Evolutionary conservation across 1,139 yeast genomes (phyloP).

Genomic region (Citeromyces siamensis): DNA sequence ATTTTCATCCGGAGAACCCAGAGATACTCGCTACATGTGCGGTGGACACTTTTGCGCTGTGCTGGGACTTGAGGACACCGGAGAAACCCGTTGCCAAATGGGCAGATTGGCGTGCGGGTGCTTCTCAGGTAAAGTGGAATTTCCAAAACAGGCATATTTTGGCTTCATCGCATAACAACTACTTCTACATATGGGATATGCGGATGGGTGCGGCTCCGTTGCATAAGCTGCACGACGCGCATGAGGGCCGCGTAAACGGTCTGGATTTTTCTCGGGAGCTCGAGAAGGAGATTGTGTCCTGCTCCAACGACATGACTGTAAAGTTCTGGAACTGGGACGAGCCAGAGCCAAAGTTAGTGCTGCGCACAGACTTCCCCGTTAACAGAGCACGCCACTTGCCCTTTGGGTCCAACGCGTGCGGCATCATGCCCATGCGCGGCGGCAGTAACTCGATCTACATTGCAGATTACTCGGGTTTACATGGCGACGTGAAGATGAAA

Average conservation of each 20-base stretch:
- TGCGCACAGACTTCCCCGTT: constrained; percentile 72
- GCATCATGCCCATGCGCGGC: constrained; percentile 83
- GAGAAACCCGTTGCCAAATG: constrained; percentile 58
- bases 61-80: constrained; percentile 88
- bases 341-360: constrained; percentile 40
- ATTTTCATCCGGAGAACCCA: constrained; percentile 81
- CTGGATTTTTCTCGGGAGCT: constrained; percentile 63
- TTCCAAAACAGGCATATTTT: constrained; percentile 59
- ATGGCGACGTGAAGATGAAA: constrained; percentile 28
- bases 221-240: constrained; percentile 49
- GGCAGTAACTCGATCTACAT: constrained; percentile 70
- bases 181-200: constrained; percentile 77
- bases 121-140: constrained; percentile 94
- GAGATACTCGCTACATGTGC: constrained; percentile 90
- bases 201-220: constrained; percentile 75
- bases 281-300: constrained; percentile 52
- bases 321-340: constrained; percentile 68
- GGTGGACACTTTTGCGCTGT: constrained; percentile 73
- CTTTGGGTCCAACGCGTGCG: constrained; percentile 76
- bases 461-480: constrained; percentile 31
- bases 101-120: constrained; percentile 93
- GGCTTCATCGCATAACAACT: constrained; percentile 79
- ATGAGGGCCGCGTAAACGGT: constrained; percentile 76
- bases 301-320: constrained; percentile 81
- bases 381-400: constrained; percentile 84